Conservation (phyloP, 129 eudicot species). For the Solidago caesia region DNA sequence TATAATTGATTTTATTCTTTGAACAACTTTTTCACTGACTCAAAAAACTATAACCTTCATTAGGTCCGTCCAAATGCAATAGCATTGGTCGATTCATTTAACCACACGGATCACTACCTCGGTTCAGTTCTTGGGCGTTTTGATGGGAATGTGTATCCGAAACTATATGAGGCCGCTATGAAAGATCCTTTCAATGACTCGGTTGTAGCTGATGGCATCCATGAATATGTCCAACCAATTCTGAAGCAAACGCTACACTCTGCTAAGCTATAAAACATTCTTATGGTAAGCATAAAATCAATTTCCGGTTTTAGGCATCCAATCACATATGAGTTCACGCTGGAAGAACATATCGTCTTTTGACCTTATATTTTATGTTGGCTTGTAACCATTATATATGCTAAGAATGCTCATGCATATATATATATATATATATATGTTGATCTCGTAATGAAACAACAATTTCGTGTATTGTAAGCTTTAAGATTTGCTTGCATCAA, state of each 20-base stretch:
- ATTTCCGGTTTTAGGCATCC: neutral
- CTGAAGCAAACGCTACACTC: constrained; percentile 61
- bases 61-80: constrained; percentile 83
- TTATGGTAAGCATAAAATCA: neutral
- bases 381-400: constrained; percentile 4
- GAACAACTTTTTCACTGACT: neutral
- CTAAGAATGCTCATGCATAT: neutral
- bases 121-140: constrained; percentile 87
- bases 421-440: neutral
- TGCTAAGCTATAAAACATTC: constrained; percentile 44
- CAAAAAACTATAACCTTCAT: neutral
- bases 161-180: constrained; percentile 88
- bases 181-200: constrained; percentile 82
- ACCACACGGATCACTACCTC: constrained; percentile 87
- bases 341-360: neutral
- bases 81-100: constrained; percentile 83
- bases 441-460: neutral
- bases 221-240: constrained; percentile 65
- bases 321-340: neutral
- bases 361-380: constrained; percentile 1
- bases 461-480: neutral
- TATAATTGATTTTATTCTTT: neutral
- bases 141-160: constrained; percentile 92
- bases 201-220: constrained; percentile 72
- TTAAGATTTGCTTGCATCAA: neutral